Percentiles rank a stretch among this genome's conserved stretches.
Evolutionary conservation across 192 early-diverging fungal species (phyloP).

Genomic region (Linnemannia zychae): DNA sequence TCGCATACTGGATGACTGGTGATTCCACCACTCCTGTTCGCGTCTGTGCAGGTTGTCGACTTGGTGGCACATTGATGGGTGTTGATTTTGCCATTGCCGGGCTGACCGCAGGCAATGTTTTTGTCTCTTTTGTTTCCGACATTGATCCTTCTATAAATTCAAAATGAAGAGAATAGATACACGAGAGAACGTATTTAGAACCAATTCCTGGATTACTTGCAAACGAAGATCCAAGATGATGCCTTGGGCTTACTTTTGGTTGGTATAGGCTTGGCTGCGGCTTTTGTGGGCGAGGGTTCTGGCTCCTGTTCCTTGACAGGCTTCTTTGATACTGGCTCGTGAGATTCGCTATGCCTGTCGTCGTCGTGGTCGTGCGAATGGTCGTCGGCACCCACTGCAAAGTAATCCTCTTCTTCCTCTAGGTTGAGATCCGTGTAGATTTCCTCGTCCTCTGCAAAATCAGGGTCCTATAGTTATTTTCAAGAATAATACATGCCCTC

Average conservation of each 20-base stretch:
- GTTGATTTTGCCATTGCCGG: conserved; percentile 18
- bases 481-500: neutral
- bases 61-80: conserved; percentile 8
- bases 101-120: conserved; percentile 32
- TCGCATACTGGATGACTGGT: conserved; percentile 44
- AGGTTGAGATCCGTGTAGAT: conserved; percentile 96
- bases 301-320: conserved; percentile 63
- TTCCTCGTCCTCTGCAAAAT: conserved; percentile 93
- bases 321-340: conserved; percentile 29
- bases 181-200: neutral
- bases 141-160: conserved; percentile 29
- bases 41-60: conserved; percentile 46
- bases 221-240: neutral
- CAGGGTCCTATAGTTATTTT: conserved; percentile 78
- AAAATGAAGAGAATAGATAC: too few relatives aligned
- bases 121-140: conserved; percentile 55
- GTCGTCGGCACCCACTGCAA: conserved; percentile 83
- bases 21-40: conserved; percentile 34
- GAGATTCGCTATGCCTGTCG: conserved; percentile 15
- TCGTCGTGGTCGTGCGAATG: conserved; percentile 48
- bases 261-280: conserved; percentile 24
- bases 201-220: conserved; percentile 29
- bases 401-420: conserved; percentile 90
- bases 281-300: conserved; percentile 39
- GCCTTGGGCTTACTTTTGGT: conserved; percentile 37